phyloP scores from a whole-genome alignment of 257 asterid genomes.

The Paraleonurus japonicus region DNA sequence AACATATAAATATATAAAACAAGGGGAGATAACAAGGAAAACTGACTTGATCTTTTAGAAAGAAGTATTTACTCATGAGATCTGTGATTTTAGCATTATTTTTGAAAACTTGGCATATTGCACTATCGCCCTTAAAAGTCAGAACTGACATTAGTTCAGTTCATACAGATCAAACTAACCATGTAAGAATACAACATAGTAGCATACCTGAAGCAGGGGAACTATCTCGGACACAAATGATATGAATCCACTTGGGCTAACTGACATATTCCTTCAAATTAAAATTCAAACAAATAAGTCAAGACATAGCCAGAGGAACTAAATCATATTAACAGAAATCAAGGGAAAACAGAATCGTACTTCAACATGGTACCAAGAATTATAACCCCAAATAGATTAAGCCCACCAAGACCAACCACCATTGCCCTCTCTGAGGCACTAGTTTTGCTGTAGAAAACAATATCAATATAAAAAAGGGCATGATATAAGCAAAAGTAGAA shows the following conservation, averaged over 20 bases:
- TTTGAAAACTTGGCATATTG: neutral
- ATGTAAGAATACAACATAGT: neutral
- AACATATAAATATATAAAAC: neutral
- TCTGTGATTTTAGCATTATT: neutral
- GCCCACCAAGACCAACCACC: slow-evolving; percentile 94
- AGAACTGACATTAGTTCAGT: neutral
- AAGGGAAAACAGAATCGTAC: slow-evolving; percentile 48
- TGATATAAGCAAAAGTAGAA: slow-evolving; percentile 4
- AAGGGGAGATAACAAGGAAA: neutral
- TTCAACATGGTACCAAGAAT: slow-evolving; percentile 87
- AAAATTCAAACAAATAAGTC: slow-evolving; percentile 29
- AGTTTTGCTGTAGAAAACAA: slow-evolving; percentile 62
- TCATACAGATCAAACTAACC: slow-evolving; percentile 10
- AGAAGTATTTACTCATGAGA: slow-evolving; percentile 12
- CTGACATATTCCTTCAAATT: slow-evolving; percentile 68
- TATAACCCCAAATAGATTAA: slow-evolving; percentile 83
- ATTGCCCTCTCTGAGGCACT: slow-evolving; percentile 80
- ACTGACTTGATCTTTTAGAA: slow-evolving; percentile 2
- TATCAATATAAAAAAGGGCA: slow-evolving; percentile 23
- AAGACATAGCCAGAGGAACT: slow-evolving; percentile 25
- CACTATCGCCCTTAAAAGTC: neutral
- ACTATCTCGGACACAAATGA: slow-evolving; percentile 74
- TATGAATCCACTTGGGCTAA: slow-evolving; percentile 61
- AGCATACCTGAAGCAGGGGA: slow-evolving; percentile 88
- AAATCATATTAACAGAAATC: slow-evolving; percentile 13